phyloP scores from a whole-genome alignment of 1,284 basidiomycete genomes.

The Ceratobasidium sp. region DNA sequence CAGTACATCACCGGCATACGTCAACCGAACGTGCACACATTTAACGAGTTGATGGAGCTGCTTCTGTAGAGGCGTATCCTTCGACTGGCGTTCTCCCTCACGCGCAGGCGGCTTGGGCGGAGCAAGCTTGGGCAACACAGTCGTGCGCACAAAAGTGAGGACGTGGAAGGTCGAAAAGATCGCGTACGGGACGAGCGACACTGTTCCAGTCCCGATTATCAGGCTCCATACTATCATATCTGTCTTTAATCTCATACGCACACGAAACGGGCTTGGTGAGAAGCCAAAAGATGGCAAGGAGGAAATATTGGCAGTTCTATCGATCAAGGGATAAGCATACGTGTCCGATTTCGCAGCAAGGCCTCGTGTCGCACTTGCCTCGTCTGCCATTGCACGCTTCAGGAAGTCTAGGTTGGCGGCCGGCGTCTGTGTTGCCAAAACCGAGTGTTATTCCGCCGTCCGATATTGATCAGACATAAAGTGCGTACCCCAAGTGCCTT shows the following conservation, averaged over 20 bases:
- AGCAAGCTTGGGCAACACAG: conserved; percentile 85
- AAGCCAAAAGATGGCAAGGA: conserved; percentile 89
- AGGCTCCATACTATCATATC: conserved; percentile 41
- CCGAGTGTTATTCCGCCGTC: conserved; percentile 47
- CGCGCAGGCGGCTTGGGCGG: conserved; percentile 67
- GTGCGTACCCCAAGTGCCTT: conserved; percentile 77
- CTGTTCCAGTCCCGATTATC: conserved; percentile 52
- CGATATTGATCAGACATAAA: no score
- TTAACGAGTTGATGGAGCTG: conserved; percentile 87
- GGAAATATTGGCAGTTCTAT: conserved; percentile 87
- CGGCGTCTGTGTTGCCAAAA: conserved; percentile 60
- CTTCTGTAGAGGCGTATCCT: conserved; percentile 75
- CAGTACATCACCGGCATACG: not conserved
- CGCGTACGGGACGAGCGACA: conserved; percentile 86
- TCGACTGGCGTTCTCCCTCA: conserved; percentile 66
- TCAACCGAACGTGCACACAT: conserved; percentile 54
- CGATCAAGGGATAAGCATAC: not conserved
- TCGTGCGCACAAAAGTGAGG: conserved; percentile 91
- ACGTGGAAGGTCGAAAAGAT: conserved; percentile 98
- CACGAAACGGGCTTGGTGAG: conserved; percentile 79
- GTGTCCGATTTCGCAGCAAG: not conserved
- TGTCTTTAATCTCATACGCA: conserved; percentile 54
- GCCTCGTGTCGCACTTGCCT: conserved; percentile 58
- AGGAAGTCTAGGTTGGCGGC: conserved; percentile 73
- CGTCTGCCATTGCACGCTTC: conserved; percentile 79